Percentiles rank a stretch among this genome's conserved stretches.
Conservation (phyloP, 306 rosid genomes). For the Arachis stenosperma region DNA sequence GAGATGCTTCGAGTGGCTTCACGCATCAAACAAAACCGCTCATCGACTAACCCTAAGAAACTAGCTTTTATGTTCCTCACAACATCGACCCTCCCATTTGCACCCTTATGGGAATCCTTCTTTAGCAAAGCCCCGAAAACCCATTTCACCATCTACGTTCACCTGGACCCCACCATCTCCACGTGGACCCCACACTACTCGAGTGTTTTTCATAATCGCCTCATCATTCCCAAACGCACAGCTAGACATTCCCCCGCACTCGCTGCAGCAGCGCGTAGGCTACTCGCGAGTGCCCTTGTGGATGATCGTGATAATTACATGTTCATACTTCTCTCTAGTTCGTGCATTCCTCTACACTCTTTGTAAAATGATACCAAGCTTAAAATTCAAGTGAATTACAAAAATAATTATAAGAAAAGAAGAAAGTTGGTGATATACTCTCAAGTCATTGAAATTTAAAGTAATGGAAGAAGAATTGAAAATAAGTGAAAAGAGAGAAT, state of each 20-base stretch:
- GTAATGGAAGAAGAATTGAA: too few relatives aligned
- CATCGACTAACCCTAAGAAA: slow-evolving; percentile 31
- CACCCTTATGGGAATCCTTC: slow-evolving; percentile 68
- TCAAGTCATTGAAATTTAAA: too few relatives aligned
- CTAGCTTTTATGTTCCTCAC: slow-evolving; percentile 74
- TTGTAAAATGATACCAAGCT: too few relatives aligned
- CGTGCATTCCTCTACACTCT: slow-evolving; percentile 71
- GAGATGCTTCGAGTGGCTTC: slow-evolving; percentile 45
- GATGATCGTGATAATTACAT: slow-evolving; percentile 56
- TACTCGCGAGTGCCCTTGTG: slow-evolving; percentile 66
- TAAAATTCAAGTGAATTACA: too few relatives aligned
- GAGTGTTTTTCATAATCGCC: slow-evolving; percentile 55
- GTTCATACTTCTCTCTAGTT: slow-evolving; percentile 61
- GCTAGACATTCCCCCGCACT: slow-evolving; percentile 53
- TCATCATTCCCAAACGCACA: slow-evolving; percentile 57
- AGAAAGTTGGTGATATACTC: too few relatives aligned
- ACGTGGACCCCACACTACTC: slow-evolving; percentile 64
- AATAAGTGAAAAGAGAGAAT: too few relatives aligned
- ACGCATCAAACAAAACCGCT: slow-evolving; percentile 43
- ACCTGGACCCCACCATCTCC: not conserved
- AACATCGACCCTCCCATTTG: slow-evolving; percentile 60
- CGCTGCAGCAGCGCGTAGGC: slow-evolving; percentile 55
- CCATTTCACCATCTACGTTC: slow-evolving; percentile 62
- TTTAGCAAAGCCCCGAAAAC: slow-evolving; percentile 44
- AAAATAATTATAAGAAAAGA: too few relatives aligned